Base-by-base conservation (phyloP, 441 rosid species). In the Pelargonium fulgidum region DNA sequence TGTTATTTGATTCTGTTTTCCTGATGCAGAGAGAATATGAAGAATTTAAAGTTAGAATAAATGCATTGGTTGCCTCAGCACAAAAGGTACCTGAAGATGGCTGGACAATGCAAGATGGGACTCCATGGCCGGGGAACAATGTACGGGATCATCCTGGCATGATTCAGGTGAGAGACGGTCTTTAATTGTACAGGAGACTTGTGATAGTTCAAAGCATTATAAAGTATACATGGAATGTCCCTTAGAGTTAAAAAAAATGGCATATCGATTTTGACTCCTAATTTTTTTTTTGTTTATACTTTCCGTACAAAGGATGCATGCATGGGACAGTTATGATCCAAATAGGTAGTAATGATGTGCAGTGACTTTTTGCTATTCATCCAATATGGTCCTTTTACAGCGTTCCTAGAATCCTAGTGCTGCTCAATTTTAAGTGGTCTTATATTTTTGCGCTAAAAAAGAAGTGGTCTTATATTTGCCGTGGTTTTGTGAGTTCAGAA, bases 41-140 rank as follows among this genome's bases (percentile, higher is more conserved):
- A 79, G 96, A 91, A 44, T 93, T 91, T 70, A 93, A 88, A 75
- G 85, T 93, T 65, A 77, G 87, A 62, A 89, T 93, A 78, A 93
- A 93, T 73, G 88, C 91, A 41, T 77, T 93, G 66, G 97, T 91
- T 72, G 79, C 96, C n/a, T 88, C 75, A 65, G 97, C 99, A 64
- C 91, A 84, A 72, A 93, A 93, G 87, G 96, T 88, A 70, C 99
- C 99, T 2, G 99, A 93, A 73, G 97, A 93, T 26, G 99, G 99
- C 72, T 94, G 99, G 99, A 92, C 97, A 8, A 92, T 94, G 99
- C 99, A 94, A 83, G 97, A 93, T 65, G 99, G 97, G 50, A 91
- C 96, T 59, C 96, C 92, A 20, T 93, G 97, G 95, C 99, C 99
- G 0, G 99, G 99, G 69, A 93, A 93, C 78, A 87, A 81, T 76